These are phyloP conservation scores for Candida sonorensis DNA, from an alignment of 805 yeast genomes.

Conservation along the genomic window DNA sequence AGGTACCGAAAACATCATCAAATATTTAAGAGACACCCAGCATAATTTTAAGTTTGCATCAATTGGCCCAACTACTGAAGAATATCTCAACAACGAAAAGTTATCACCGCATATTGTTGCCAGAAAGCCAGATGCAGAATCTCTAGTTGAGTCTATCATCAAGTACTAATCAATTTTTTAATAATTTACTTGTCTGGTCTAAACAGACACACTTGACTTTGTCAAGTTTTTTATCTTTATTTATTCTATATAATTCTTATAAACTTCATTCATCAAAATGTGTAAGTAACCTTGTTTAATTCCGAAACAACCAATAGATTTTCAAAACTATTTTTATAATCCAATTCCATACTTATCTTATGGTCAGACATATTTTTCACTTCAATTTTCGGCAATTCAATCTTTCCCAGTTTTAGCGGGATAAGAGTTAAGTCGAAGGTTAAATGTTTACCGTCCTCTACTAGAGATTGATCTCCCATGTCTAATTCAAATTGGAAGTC, in stretches of 20 bases:
- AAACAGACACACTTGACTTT: too few relatives aligned
- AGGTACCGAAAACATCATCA: conserved; percentile 63
- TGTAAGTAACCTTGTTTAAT: conserved; percentile 50
- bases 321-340: conserved; percentile 62
- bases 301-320: conserved; percentile 68
- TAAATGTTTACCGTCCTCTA: conserved; percentile 7
- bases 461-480: conserved; percentile 7
- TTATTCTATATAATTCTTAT: neutral
- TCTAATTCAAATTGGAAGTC: conserved; percentile 34
- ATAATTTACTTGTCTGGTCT: too few relatives aligned
- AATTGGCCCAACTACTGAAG: conserved; percentile 89
- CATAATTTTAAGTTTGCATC: conserved; percentile 51
- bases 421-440: conserved; percentile 43
- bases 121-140: conserved; percentile 60
- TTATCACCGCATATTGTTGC: conserved; percentile 61
- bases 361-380: conserved; percentile 30
- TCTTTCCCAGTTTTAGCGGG: conserved; percentile 72
- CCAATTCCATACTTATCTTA: conserved; percentile 47
- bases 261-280: conserved; percentile 33
- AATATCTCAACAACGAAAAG: conserved; percentile 45
- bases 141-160: conserved; percentile 40
- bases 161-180: neutral
- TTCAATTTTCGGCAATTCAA: conserved; percentile 58
- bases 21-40: conserved; percentile 21
- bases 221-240: too few relatives aligned